A percentile compares a stretch with the other conserved stretches of the same genome.
phyloP scores from a whole-genome alignment of 805 yeast species.

The Candida mattraensis region DNA sequence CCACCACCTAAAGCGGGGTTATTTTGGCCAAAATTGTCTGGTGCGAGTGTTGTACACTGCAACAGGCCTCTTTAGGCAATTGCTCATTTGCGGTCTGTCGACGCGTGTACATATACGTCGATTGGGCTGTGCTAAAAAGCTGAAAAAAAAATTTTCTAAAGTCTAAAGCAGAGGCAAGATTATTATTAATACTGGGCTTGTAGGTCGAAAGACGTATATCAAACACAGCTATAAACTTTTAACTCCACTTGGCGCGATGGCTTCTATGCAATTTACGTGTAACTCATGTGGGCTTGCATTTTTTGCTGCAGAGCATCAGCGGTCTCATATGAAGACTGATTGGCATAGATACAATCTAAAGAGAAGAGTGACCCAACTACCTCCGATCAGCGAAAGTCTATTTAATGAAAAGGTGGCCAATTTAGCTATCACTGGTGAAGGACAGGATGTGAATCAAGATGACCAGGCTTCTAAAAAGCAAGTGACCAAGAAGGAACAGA shows the following conservation, averaged over 20 bases:
- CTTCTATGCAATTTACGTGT: conserved; percentile 54
- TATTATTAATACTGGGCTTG: not conserved
- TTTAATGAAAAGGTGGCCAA: conserved; percentile 31
- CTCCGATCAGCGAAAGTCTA: conserved; percentile 50
- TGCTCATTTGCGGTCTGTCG: too few species aligned
- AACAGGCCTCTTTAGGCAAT: too few species aligned
- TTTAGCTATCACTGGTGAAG: conserved; percentile 22
- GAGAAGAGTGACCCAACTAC: conserved; percentile 82
- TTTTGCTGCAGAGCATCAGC: conserved; percentile 77
- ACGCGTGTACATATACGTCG: too few species aligned
- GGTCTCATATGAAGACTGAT: conserved; percentile 94
- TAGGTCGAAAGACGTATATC: too few species aligned
- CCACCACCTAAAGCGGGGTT: too few species aligned
- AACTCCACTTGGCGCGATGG: conserved; percentile 1
- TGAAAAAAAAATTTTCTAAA: too few species aligned
- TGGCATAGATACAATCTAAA: conserved; percentile 98
- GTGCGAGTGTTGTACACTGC: too few species aligned
- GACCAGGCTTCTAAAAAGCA: conserved; percentile 29
- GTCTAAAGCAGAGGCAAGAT: too few species aligned
- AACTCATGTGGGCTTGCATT: conserved; percentile 86
- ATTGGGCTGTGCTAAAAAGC: too few species aligned
- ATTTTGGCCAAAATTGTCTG: too few species aligned
- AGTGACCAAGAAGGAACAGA: conserved; percentile 48
- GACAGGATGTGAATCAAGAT: conserved; percentile 20
- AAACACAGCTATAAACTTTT: not conserved